Conservation (phyloP, 495 filamentous ascomycete genomes). For the Astrocystis sublimbata region DNA sequence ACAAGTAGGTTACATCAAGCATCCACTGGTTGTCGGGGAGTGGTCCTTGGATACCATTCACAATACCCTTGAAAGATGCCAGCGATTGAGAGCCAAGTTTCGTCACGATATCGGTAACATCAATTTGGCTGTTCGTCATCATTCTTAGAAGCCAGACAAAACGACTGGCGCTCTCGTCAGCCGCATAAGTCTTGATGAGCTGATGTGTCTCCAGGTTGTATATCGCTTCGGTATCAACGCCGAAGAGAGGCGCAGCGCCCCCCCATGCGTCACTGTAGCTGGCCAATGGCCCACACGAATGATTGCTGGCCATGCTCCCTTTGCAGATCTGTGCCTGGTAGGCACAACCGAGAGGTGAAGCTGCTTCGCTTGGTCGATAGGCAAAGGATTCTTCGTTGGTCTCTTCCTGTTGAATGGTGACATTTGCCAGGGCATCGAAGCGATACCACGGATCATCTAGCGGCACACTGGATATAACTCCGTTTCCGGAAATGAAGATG, state of each 20-base stretch:
- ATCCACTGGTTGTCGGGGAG: slow-evolving; percentile 19
- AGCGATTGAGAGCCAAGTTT: not conserved
- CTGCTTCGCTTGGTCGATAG: not conserved
- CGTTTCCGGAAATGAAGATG: not conserved
- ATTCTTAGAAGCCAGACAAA: not conserved
- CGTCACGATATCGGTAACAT: not conserved
- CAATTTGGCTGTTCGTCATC: not conserved
- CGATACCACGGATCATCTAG: not conserved
- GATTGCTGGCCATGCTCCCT: not conserved
- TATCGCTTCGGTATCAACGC: not conserved
- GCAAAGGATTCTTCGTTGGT: not conserved
- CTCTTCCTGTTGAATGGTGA: not conserved
- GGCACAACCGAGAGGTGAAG: not conserved
- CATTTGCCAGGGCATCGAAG: not conserved
- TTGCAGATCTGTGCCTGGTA: slow-evolving; percentile 4
- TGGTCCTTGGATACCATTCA: not conserved
- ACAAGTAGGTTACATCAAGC: slow-evolving; percentile 11
- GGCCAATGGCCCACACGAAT: not conserved
- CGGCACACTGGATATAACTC: not conserved
- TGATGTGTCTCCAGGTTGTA: not conserved
- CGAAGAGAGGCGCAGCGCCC: not conserved
- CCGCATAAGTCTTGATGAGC: not conserved
- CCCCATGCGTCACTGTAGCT: not conserved
- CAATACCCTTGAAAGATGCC: not conserved
- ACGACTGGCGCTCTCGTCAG: not conserved